Base-by-base conservation (phyloP, 441 rosid genomes). In the Eruca vesicaria region DNA sequence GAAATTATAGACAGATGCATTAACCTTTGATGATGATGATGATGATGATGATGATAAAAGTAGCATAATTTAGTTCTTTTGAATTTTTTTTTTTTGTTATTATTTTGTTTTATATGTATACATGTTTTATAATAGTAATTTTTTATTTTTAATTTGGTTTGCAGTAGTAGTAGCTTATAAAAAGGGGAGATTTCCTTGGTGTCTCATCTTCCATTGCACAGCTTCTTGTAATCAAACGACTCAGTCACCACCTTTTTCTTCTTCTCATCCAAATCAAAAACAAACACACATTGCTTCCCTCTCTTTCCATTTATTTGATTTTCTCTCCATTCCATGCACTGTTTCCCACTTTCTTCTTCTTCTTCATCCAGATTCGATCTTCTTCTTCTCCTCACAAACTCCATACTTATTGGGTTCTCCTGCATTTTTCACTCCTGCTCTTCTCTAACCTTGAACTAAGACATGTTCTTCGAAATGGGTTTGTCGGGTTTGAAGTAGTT, bases 381-480 rank as follows among this genome's bases (percentile, higher is more conserved):
- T 35, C 55, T 60, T 67, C 53, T 15, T 48, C 53, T n/a, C n/a
- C n/a, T n/a, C n/a, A n/a, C 53, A 15, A 48, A 18, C 57, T 75
- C 59, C n/a, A n/a, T n/a, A n/a, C 52, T 20, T 26, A 7, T 16
- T 35, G 73, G 18, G 8, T 21, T 67, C 29, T 12, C 65, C 73
- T 72, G 69, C 80, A 78, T 78, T 77, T 71, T n/a, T 20, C 21
- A 33, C 74, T 61, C 6, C 65, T 67, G 8, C 6, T 77, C 80
- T 66, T 78, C 18, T 11, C 18, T 72, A 41, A 36, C 9, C 31
- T 68, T 1, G 36, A 43, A 18, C 18, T 3, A 0, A 48, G 7
- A 18, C 16, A 65, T 53, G 55, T 62, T 68, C 33, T 63, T 33
- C 28, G 14, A 32, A 38, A 74, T 64, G 76, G 71, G 43, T 33